A percentile compares a stretch with the other conserved stretches of the same genome.
Conservation (phyloP, 129 eudicot species). For the Kitagawia praeruptora region DNA sequence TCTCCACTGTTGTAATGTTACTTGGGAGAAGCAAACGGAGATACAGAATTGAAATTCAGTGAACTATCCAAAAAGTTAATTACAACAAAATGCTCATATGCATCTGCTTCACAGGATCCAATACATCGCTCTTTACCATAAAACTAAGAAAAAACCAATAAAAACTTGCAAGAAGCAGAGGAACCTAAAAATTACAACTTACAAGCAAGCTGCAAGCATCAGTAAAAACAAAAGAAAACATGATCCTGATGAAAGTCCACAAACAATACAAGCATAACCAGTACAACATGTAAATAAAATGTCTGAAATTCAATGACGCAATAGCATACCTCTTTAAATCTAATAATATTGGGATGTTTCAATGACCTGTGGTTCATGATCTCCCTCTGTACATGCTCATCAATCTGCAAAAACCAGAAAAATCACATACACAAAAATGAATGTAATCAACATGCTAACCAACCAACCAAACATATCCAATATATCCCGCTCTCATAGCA, state of each 20-base stretch:
- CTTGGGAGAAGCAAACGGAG: neutral
- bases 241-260: neutral
- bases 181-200: neutral
- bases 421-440: neutral
- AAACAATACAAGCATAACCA: too few relatives aligned
- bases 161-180: neutral
- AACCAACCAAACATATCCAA: neutral
- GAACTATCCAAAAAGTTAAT: neutral
- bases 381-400: constrained; percentile 78
- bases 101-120: constrained; percentile 11
- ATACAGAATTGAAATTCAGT: neutral
- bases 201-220: neutral
- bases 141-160: neutral
- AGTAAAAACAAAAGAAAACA: neutral
- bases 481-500: too few relatives aligned
- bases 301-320: neutral
- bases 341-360: constrained; percentile 63
- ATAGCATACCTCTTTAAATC: constrained; percentile 56
- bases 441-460: too few relatives aligned
- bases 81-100: neutral
- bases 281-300: neutral
- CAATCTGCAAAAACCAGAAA: constrained; percentile 37
- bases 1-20: neutral
- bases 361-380: constrained; percentile 69
- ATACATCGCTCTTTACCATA: neutral